Evolutionary conservation across 1,139 yeast genomes (phyloP).

Genomic region (Blastobotrys elegans): DNA sequence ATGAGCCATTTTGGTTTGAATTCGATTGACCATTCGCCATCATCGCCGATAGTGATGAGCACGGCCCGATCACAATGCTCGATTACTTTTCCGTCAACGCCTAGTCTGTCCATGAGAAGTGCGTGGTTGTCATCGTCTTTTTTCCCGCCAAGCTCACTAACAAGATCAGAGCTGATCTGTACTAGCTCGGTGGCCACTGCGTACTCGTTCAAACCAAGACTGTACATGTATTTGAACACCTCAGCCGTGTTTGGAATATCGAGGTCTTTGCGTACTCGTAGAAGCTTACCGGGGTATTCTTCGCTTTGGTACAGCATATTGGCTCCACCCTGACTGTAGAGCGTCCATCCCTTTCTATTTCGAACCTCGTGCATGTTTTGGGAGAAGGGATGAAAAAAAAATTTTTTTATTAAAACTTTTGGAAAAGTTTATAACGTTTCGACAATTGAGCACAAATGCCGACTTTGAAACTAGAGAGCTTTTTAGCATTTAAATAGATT

Average conservation of each 20-base stretch:
- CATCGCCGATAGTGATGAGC: not conserved
- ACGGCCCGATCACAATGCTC: not conserved
- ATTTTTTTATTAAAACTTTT: too few relatives aligned
- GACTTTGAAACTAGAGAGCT: too few relatives aligned
- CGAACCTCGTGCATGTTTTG: constrained; percentile 7
- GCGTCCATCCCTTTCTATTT: constrained; percentile 19
- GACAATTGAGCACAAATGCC: too few relatives aligned
- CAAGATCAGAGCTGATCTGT: constrained; percentile 6
- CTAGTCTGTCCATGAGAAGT: constrained; percentile 19
- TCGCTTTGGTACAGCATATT: constrained; percentile 16
- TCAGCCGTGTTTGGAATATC: constrained; percentile 17
- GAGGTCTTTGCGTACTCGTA: constrained; percentile 25
- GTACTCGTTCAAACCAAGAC: constrained; percentile 13
- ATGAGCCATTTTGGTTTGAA: constrained; percentile 46
- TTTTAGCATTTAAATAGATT: too few relatives aligned
- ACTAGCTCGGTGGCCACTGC: constrained; percentile 19
- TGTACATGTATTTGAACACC: constrained; percentile 17
- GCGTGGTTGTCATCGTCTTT: constrained; percentile 13
- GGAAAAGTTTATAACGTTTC: too few relatives aligned
- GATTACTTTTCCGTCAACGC: not conserved
- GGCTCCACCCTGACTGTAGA: constrained; percentile 29
- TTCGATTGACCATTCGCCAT: constrained; percentile 24
- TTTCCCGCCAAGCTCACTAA: constrained; percentile 13
- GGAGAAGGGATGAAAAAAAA: too few relatives aligned
- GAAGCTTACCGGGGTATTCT: constrained; percentile 18